These are phyloP conservation scores for Suhomyces wounanorum DNA, from an alignment of 1,139 yeast species.

Conservation along the genomic window DNA sequence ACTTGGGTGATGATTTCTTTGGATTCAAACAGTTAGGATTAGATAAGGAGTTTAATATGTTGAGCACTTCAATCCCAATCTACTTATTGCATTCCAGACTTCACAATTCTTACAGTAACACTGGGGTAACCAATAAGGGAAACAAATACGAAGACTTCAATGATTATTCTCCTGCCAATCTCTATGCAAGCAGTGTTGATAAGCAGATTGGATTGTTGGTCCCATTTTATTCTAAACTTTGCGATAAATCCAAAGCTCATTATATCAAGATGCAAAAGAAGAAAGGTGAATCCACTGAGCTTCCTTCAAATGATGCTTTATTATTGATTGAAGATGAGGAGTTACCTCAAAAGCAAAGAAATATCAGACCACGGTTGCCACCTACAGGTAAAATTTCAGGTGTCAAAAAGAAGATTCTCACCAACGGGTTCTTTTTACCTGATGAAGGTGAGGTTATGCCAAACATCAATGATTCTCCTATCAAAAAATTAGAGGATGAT, in stretches of 20 bases:
- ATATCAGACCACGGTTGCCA: constrained; percentile 82
- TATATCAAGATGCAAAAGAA: constrained; percentile 55
- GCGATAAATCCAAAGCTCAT: constrained; percentile 53
- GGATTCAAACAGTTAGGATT: constrained; percentile 94
- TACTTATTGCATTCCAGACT: constrained; percentile 82
- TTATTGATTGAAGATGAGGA: constrained; percentile 74
- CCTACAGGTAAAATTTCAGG: constrained; percentile 87
- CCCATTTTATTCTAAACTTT: constrained; percentile 56
- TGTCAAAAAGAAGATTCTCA: constrained; percentile 62
- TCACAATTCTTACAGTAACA: constrained; percentile 49
- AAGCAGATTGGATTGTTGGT: constrained; percentile 59
- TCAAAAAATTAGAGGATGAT: constrained; percentile 1
- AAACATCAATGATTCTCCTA: neutral
- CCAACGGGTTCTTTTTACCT: constrained; percentile 50
- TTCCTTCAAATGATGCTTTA: constrained; percentile 45
- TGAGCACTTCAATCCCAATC: constrained; percentile 84
- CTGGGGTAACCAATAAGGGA: constrained; percentile 48
- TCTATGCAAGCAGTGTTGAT: constrained; percentile 53
- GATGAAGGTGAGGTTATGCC: constrained; percentile 19
- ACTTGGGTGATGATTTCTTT: constrained; percentile 93
- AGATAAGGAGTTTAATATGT: constrained; percentile 88
- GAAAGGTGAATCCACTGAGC: constrained; percentile 50
- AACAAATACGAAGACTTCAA: constrained; percentile 65
- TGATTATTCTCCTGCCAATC: constrained; percentile 48
- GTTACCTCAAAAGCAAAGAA: constrained; percentile 75